These are phyloP conservation scores for Mortierella sp. DNA, from an alignment of 371 early-diverging fungal species.

Conservation along the genomic window DNA sequence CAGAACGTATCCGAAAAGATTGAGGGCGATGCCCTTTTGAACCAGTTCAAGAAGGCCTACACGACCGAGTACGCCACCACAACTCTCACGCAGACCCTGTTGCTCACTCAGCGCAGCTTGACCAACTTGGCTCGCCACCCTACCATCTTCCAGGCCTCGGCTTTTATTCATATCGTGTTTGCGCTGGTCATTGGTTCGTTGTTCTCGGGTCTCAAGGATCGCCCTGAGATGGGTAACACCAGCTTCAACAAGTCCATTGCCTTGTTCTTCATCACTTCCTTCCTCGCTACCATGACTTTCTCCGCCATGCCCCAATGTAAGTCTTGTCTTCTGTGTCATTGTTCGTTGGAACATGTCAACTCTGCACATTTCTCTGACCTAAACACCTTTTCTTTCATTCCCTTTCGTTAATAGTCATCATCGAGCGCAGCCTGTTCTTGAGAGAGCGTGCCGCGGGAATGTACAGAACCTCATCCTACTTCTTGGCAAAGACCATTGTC, in stretches of 20 bases:
- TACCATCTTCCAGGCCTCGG: conserved; percentile 54
- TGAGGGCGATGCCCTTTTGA: conserved; percentile 35
- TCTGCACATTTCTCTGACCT: neutral
- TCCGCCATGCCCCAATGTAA: conserved; percentile 52
- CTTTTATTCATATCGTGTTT: conserved; percentile 50
- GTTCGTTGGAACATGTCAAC: neutral
- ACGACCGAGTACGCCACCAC: conserved; percentile 48
- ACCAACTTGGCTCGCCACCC: conserved; percentile 54
- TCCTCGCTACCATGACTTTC: conserved; percentile 52
- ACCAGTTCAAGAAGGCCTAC: conserved; percentile 38
- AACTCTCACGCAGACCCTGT: conserved; percentile 40
- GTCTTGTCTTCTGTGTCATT: neutral
- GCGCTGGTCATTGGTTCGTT: conserved; percentile 50
- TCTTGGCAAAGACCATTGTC: conserved; percentile 54
- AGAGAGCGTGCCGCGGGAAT: conserved; percentile 54
- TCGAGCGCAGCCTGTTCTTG: conserved; percentile 52
- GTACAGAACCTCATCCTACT: conserved; percentile 53
- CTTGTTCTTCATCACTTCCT: conserved; percentile 53
- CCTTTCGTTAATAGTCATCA: conserved; percentile 30
- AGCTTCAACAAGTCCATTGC: conserved; percentile 56
- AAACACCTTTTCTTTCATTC: neutral
- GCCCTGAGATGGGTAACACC: conserved; percentile 39
- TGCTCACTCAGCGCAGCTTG: conserved; percentile 52
- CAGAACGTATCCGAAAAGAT: conserved; percentile 29
- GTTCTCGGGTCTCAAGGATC: conserved; percentile 54